A percentile compares a stretch with the other conserved stretches of the same genome.
These are phyloP conservation scores for Yamadazyma diddensiae DNA, from an alignment of 1,139 yeast genomes.

Conservation along the genomic window DNA sequence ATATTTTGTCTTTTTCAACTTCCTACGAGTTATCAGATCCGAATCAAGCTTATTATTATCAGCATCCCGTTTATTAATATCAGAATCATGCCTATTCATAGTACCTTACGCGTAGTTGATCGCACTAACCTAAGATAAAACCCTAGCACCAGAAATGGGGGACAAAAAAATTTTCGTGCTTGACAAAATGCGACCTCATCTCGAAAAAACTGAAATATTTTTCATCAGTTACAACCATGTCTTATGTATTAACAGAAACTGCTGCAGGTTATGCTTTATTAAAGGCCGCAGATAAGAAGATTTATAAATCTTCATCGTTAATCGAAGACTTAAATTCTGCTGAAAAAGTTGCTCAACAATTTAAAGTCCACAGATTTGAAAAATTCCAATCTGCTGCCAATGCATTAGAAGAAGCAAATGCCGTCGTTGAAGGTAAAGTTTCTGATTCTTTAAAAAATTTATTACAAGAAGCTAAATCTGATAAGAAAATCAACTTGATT, in stretches of 20 bases:
- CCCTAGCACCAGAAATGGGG: too few species aligned
- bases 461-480: conserved; percentile 77
- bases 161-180: too few species aligned
- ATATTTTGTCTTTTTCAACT: conserved; percentile 30
- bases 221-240: conserved; percentile 44
- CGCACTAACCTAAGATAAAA: too few species aligned
- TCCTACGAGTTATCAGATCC: conserved; percentile 7
- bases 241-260: conserved; percentile 94
- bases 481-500: conserved; percentile 84
- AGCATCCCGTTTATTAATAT: neutral
- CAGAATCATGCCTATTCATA: neutral
- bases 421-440: conserved; percentile 91
- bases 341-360: conserved; percentile 73
- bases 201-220: conserved; percentile 1
- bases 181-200: too few species aligned
- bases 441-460: conserved; percentile 76
- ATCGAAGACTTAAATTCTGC: conserved; percentile 78
- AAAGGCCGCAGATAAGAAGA: conserved; percentile 96
- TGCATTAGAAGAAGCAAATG: conserved; percentile 93
- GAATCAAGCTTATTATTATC: neutral
- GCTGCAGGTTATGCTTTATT: conserved; percentile 98
- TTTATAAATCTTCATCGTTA: conserved; percentile 77
- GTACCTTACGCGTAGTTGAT: neutral
- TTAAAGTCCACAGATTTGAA: conserved; percentile 92
- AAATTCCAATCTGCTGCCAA: conserved; percentile 92